Conservation (phyloP, 148 eudicot species). For the Selenicereus undatus region DNA sequence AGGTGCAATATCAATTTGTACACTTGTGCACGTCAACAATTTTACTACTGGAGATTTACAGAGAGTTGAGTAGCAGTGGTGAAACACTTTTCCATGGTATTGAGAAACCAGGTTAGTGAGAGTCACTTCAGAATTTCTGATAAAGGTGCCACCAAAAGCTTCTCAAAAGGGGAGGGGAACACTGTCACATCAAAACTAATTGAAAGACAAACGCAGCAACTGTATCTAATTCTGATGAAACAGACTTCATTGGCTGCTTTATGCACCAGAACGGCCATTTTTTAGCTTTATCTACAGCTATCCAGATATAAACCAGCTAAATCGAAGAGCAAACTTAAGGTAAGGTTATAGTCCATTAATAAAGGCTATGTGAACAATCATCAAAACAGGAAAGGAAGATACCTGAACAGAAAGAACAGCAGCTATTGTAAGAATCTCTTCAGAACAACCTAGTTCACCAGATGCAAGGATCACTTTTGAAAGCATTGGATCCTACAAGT, state of each 20-base stretch:
- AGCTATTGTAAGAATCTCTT: slow-evolving; percentile 87
- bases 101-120: too few relatives aligned
- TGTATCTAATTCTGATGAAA: too few relatives aligned
- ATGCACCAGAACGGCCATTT: neutral
- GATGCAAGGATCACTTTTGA: slow-evolving; percentile 90
- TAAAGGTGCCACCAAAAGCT: neutral
- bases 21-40: neutral
- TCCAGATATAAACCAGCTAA: neutral
- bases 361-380: neutral
- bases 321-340: neutral
- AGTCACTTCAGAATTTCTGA: neutral
- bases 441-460: slow-evolving; percentile 74
- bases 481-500: slow-evolving; percentile 83
- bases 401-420: slow-evolving; percentile 93
- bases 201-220: too few relatives aligned
- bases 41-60: neutral
- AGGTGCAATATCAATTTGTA: neutral
- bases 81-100: too few relatives aligned
- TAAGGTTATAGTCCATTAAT: neutral
- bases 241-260: neutral
- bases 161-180: neutral
- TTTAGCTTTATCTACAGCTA: neutral
- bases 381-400: neutral
- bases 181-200: neutral
- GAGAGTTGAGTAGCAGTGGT: neutral